Base-by-base conservation (phyloP, 352 stramenopile genomes). In the Hyaloperonospora arabidopsidis region DNA sequence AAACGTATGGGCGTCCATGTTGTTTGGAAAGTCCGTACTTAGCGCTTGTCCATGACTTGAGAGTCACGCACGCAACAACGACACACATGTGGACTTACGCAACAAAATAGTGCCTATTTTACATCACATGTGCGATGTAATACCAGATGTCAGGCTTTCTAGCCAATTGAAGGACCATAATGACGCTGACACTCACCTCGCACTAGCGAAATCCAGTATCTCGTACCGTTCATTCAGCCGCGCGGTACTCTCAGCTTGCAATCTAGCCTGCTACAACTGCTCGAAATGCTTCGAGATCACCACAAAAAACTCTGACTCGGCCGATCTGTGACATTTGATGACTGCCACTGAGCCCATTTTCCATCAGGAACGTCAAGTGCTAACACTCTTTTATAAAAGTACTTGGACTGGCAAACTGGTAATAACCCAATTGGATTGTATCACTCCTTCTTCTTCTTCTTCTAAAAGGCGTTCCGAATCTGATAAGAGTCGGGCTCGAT, bases 241-340 rank as follows among this genome's bases (percentile, higher is more conserved):
- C 18, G 85, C 75, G 58, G 74, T 84, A 5, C 87, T 49, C 55
- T 32, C 25, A 32, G 67, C 54, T 13, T 45, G 49, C 15, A 74
- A 36, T 5, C 22, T 18, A 5, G 45, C 11, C 2, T 35, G 28
- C 25, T 57, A 46, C 40, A 89, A 66, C 35, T 86, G 67, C 49
- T 69, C 57, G 25, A 89, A 76, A 57, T 78, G 90, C 41, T 65
- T 67, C 8, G 69, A 63, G 25, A 90, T 57, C 15, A 89, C 72
- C 1, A 74, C 21, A 15, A 89, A 48, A 22, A 61, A 60, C 25
- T 84, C 68, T 1, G 65, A 29, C 28, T 83, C 61, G 17, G 59
- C 71, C 23, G 54, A 48, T 12, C 52, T 63, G 14, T 63, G 61
- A 6, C 89, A 79, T 45, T 93, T 93, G 41, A 73, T 74, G 46